Conservation (phyloP, 1,284 basidiomycete species). For the Ceratobasidium sp. region DNA sequence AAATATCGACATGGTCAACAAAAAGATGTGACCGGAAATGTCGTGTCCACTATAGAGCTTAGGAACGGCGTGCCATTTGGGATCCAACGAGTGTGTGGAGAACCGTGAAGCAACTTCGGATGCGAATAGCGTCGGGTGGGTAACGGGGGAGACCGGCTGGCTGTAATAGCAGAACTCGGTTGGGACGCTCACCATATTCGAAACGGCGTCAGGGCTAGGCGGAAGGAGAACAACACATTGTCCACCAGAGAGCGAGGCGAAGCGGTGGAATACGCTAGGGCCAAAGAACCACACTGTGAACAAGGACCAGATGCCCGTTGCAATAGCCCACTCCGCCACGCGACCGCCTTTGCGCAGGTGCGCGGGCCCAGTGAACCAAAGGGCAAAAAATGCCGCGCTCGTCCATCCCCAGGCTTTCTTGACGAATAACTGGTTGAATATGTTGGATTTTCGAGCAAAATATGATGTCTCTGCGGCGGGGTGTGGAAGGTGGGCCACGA, state of each 20-base stretch:
- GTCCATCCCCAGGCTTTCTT: conserved; percentile 96
- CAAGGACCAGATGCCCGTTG: conserved; percentile 72
- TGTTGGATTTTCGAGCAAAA: conserved; percentile 83
- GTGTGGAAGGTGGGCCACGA: conserved; percentile 68
- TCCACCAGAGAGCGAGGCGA: conserved; percentile 79
- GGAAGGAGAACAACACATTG: conserved; percentile 77
- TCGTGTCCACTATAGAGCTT: conserved; percentile 84
- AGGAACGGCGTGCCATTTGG: conserved; percentile 30
- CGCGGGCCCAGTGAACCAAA: conserved; percentile 62
- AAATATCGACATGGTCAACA: conserved; percentile 83
- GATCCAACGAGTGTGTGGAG: conserved; percentile 31
- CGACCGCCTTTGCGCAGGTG: conserved; percentile 54
- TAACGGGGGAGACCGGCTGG: conserved; percentile 60
- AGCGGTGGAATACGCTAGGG: conserved; percentile 77
- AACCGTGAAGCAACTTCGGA: conserved; percentile 41
- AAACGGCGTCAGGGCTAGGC: conserved; percentile 40
- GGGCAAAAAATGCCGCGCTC: conserved; percentile 65
- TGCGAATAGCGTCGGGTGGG: conserved; percentile 71
- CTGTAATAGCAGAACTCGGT: conserved; percentile 64
- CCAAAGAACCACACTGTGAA: conserved; percentile 95
- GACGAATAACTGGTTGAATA: conserved; percentile 86
- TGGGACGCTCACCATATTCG: conserved; percentile 60
- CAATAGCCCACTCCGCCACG: conserved; percentile 65
- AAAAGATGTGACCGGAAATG: conserved; percentile 92
- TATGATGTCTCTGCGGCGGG: conserved; percentile 69